Evolutionary conservation across 805 yeast species (phyloP).

Genomic region (Yamadazyma phyllophila): DNA sequence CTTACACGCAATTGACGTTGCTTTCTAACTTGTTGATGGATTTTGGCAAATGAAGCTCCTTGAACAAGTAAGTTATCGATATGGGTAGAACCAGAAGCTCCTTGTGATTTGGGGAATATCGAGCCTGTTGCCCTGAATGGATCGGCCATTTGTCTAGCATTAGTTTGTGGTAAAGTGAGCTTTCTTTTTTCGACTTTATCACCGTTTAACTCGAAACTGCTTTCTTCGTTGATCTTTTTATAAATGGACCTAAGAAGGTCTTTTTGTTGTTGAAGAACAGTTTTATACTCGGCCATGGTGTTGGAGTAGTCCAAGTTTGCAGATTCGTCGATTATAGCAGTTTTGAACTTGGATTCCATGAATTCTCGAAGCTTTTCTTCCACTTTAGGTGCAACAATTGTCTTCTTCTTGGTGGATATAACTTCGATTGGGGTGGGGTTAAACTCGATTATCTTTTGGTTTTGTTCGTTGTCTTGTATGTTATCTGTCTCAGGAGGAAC

Average conservation of each 20-base stretch:
- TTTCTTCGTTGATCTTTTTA: constrained; percentile 34
- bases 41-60: constrained; percentile 65
- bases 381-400: constrained; percentile 25
- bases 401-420: constrained; percentile 13
- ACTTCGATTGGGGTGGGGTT: constrained; percentile 28
- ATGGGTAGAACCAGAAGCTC: constrained; percentile 47
- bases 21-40: constrained; percentile 63
- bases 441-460: constrained; percentile 21
- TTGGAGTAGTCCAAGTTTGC: constrained; percentile 26
- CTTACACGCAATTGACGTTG: constrained; percentile 65
- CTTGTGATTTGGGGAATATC: constrained; percentile 44
- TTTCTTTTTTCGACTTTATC: constrained; percentile 50
- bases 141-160: constrained; percentile 40
- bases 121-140: constrained; percentile 45
- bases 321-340: constrained; percentile 39
- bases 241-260: constrained; percentile 46
- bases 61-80: constrained; percentile 77
- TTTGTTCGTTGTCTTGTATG: constrained; percentile 15
- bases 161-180: constrained; percentile 41
- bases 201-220: constrained; percentile 40
- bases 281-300: constrained; percentile 56
- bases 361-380: constrained; percentile 25
- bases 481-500: constrained; percentile 25
- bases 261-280: constrained; percentile 53
- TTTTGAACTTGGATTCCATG: constrained; percentile 26